Evolutionary conservation across 345 rosid genomes (phyloP), one percentile per base, ranked within the genome.

Genomic region (Populus ilicifolia): DNA sequence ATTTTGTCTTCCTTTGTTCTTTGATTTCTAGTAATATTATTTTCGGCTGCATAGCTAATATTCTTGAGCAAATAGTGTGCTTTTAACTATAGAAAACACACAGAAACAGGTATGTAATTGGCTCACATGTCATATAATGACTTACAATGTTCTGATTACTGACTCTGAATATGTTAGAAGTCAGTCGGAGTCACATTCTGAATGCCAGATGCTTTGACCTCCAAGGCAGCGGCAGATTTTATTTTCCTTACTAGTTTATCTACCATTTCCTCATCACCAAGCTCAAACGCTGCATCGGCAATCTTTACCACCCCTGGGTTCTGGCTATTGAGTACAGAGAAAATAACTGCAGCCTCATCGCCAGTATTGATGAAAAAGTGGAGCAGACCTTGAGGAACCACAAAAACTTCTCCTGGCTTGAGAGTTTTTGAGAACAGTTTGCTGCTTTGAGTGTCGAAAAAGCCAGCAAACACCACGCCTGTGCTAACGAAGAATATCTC

Each of bases 291-390:
- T 30, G 89, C 86, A 62, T 77, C 89, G 67, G 76, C 79, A 48
- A 86, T 75, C 75, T 84, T 86, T 66, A 90, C 88, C 38, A 81
- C 79, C 17, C 98, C 98, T 4, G 98, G 97, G 78, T 91, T 94
- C 82, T 94, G 98, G 80, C 97, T 86, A 46, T 85, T 93, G 64
- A 86, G 80, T 78, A 93, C 93, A 0, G 98, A 94, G 75, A 74
- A 86, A 21, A 82, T 70, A 1, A 74, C 78, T 1, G 90, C 97
- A 63, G 48, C 54, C 43, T 87, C 92, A 23, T 64, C 89, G 27
- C 98, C 98, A 56, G 54, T 56, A 54, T 88, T 94, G 62, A 87
- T 33, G 81, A 87, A 84, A 73, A 83, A 93, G 71, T 93, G 98
- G 35, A 89, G 86, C 74, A 94, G 78, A 8, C 94, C 98, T 39